These are phyloP conservation scores for Roridomyces roridus DNA, from an alignment of 768 basidiomycete species.

Conservation along the genomic window DNA sequence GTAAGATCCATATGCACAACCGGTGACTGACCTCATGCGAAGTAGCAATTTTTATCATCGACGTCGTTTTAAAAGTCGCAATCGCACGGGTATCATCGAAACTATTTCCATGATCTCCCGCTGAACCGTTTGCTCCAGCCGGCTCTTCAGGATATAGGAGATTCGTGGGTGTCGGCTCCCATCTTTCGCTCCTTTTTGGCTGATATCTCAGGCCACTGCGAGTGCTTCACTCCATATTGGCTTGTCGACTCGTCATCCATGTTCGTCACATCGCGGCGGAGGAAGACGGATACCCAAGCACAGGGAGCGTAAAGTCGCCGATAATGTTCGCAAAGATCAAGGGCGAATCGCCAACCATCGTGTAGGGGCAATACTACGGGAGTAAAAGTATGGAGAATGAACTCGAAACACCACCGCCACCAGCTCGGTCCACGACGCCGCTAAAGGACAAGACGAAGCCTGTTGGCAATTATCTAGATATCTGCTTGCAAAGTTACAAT, in stretches of 20 bases:
- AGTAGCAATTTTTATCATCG: not conserved
- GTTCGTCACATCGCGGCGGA: slow-evolving; percentile 5
- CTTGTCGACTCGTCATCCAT: slow-evolving; percentile 14
- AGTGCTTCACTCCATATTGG: slow-evolving; percentile 9
- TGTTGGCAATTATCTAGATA: no score
- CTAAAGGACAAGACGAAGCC: no score
- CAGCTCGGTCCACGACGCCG: no score
- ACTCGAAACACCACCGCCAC: no score
- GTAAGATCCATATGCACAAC: no score
- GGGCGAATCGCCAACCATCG: not conserved
- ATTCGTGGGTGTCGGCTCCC: not conserved
- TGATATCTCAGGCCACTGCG: slow-evolving; percentile 1
- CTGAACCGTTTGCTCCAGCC: not conserved
- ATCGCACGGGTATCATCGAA: not conserved
- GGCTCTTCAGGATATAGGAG: not conserved
- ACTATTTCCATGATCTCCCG: not conserved
- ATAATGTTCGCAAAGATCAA: not conserved
- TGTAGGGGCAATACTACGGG: not conserved
- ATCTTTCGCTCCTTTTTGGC: not conserved
- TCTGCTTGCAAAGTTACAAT: no score
- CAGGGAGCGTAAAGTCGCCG: not conserved
- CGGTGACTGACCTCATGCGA: no score
- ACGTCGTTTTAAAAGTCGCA: not conserved
- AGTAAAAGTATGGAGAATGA: no score
- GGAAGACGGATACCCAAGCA: not conserved